Base-by-base conservation (phyloP, 768 basidiomycete species). In the Hortiboletus flavorubellus region DNA sequence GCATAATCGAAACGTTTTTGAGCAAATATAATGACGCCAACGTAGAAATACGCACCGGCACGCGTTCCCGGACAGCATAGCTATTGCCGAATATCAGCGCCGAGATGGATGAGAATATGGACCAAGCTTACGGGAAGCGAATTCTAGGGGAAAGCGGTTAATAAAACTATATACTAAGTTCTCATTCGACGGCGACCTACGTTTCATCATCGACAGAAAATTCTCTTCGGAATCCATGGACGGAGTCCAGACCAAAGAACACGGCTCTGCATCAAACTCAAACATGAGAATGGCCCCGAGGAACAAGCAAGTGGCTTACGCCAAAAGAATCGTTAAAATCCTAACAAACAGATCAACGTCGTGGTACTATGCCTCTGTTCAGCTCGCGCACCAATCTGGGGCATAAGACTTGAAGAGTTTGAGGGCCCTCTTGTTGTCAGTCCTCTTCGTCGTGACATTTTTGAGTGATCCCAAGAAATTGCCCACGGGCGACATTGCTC, bases 121-220 rank as follows among this genome's bases (percentile, higher is more conserved):
- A 16, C 40, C n/a, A 38, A 34, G 54, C 64, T 52, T 53, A 62
- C 64, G 69, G 68, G 46, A 63, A 64, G 34, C 52, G 55, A 44
- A 72, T 70, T 21, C 59, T 60, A 21, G 21, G 43, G 33, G 29
- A 14, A 5, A 54, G n/a, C 54, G 46, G 43, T 50, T 49, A 49
- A 55, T 66, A 65, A 59, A 64, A 46, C 58, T 54, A 21, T 21
- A 2, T 21, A 31, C 33, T 3, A 30, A 14, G 14, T 5, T 15
- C 41, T 15, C 44, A 23, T 42, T 35, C 7, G 31, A 35, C 34
- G 14, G 11, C 46, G 47, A 46, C 55, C 38, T 75, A 91, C 85
- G 89, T 82, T 18, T 82, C 83, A 72, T 96, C 93, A 40, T 77
- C 71, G 23, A 93, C 72, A 1, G 90, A 92, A 70, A 96, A 96